Base-by-base conservation (phyloP, 192 early-diverging fungal species). In the Coemansia sp. region DNA sequence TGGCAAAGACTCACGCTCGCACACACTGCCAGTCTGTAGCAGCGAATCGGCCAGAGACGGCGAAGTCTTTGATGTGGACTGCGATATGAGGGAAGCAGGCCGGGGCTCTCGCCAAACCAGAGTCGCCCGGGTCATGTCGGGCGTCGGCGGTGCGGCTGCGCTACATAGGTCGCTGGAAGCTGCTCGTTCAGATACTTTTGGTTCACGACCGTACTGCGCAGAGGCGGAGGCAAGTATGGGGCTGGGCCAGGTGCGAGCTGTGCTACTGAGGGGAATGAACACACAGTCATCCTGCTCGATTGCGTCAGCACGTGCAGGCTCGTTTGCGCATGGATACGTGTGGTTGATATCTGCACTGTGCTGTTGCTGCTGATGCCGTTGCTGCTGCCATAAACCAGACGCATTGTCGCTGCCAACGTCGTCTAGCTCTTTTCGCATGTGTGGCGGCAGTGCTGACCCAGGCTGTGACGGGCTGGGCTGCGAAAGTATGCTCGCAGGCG, bases 11-110 rank as follows among this genome's bases (percentile, higher is more conserved):
- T 19, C 37, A 38, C 19, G 14, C 37, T 45, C 57, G 23, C 12
- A 17, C 17, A 39, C 2, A 25, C 32, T 5, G 25, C 45, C 52
- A n/a, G 62, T 23, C 23, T 51, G 62, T 38, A 55, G 24, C 14
- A 59, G 60, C 23, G 61, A 69, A 45, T 57, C 56, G 10, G 55
- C 55, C 56, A 62, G 49, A 29, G 67, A 58, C 19, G 48, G 61
- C 49, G 67, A 64, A 24, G 25, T 11, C 24, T n/a, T 29, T 27
- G 54, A 60, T 38, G 57, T 23, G 38, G 68, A 43, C 5, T 5
- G 41, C 25, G 38, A 17, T 15, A 15, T 35, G 5, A 22, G 25
- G 19, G 29, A 35, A 47, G 53, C 35, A 10, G 53, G 43, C 11
- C 17, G 52, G 41, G 53, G 54, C 24, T 65, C 63, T 19, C 17